A percentile compares a stretch with the other conserved stretches of the same genome.
Evolutionary conservation across 495 filamentous ascomycete genomes (phyloP).

Genomic region (Aspergillus biplanus): DNA sequence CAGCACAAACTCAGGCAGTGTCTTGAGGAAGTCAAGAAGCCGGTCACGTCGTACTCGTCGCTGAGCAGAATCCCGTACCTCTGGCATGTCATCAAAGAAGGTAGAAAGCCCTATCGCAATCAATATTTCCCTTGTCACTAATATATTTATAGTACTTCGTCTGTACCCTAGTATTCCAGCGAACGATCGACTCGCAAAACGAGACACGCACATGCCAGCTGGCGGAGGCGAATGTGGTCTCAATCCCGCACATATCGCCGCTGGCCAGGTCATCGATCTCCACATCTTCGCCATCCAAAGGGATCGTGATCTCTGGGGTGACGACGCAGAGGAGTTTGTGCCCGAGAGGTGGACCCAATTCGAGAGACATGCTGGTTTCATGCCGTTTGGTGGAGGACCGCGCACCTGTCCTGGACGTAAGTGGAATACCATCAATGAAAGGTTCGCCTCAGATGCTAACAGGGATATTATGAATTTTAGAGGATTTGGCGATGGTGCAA

Average conservation of each 20-base stretch:
- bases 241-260: neutral
- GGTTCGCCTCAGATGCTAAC: no score
- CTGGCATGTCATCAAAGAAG: neutral
- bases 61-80: neutral
- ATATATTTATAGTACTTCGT: neutral
- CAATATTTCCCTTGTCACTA: neutral
- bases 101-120: neutral
- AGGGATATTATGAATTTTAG: neutral
- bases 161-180: neutral
- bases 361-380: neutral
- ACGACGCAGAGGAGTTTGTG: neutral
- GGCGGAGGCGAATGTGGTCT: neutral
- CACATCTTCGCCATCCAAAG: neutral
- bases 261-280: neutral
- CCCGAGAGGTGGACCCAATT: neutral
- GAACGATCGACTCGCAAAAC: neutral
- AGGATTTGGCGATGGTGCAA: neutral
- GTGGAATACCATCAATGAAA: neutral
- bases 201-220: neutral
- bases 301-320: neutral
- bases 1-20: neutral
- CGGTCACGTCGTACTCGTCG: neutral
- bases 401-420: neutral
- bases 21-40: neutral
- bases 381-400: neutral